Conservation (phyloP, 2,329 filamentous ascomycete genomes). For the Fusarium humuli region DNA sequence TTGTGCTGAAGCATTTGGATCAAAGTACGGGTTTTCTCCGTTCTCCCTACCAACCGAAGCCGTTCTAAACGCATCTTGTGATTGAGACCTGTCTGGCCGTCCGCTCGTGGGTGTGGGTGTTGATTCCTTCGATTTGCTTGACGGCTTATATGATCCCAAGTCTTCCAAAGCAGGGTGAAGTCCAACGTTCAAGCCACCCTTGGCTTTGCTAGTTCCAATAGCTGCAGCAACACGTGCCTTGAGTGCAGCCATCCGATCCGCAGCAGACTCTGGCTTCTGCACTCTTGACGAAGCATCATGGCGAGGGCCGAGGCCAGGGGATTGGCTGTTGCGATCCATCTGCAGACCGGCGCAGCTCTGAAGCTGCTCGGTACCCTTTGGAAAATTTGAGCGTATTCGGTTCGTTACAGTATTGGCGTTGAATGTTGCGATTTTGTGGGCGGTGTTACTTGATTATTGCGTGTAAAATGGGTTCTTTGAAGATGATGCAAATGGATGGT, state of each 20-base stretch:
- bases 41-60: constrained; percentile 23
- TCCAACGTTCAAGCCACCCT: constrained; percentile 78
- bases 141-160: constrained; percentile 61
- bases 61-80: constrained; percentile 38
- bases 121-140: constrained; percentile 53
- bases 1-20: constrained; percentile 74
- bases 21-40: constrained; percentile 81
- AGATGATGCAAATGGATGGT: constrained; percentile 31
- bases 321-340: constrained; percentile 66
- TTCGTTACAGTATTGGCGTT: background rate
- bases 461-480: constrained; percentile 4
- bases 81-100: constrained; percentile 30
- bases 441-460: background rate
- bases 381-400: background rate
- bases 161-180: constrained; percentile 80
- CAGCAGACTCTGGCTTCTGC: constrained; percentile 66
- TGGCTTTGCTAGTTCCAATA: constrained; percentile 68
- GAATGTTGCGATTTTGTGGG: background rate
- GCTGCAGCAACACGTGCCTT: constrained; percentile 84
- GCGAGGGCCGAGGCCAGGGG: constrained; percentile 66
- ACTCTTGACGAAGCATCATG: constrained; percentile 66
- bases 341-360: background rate
- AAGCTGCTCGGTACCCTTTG: background rate
- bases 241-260: constrained; percentile 78
- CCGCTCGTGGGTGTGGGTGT: constrained; percentile 31